These are phyloP conservation scores for Populus simonii DNA, from an alignment of 345 rosid genomes.

Conservation along the genomic window DNA sequence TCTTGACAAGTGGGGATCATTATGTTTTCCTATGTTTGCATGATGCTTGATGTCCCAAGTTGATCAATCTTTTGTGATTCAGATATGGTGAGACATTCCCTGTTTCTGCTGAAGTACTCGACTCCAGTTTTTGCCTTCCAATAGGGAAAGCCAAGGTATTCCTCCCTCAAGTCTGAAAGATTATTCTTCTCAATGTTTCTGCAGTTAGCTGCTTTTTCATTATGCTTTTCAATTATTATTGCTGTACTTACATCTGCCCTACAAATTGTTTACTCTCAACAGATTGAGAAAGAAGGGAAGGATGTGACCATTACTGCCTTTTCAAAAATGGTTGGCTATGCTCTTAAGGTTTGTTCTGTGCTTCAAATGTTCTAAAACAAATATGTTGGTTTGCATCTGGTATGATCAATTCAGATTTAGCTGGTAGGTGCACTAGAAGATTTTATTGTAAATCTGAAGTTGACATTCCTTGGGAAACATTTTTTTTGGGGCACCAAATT, in stretches of 20 bases:
- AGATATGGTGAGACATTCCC: conserved; percentile 95
- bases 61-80: conserved; percentile 17
- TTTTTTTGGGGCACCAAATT: background rate
- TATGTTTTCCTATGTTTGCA: background rate
- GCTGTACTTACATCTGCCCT: background rate
- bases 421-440: background rate
- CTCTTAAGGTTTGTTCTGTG: conserved; percentile 63
- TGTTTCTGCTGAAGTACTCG: conserved; percentile 80
- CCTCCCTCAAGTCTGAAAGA: background rate
- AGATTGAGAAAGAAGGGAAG: conserved; percentile 91
- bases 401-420: background rate
- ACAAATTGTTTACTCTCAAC: conserved; percentile 17
- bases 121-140: conserved; percentile 91
- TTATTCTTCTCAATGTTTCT: conserved; percentile 10
- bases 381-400: background rate
- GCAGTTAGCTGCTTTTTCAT: background rate
- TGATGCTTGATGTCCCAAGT: background rate
- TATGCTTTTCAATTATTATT: background rate
- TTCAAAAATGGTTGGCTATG: conserved; percentile 82
- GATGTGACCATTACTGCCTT: conserved; percentile 81
- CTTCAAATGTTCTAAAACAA: background rate
- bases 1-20: conserved; percentile 1
- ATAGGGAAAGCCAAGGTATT: conserved; percentile 93
- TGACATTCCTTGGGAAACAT: background rate
- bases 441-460: background rate